These are phyloP conservation scores for Penicillium sp. DNA, from an alignment of 2,329 filamentous ascomycete genomes.

Conservation along the genomic window DNA sequence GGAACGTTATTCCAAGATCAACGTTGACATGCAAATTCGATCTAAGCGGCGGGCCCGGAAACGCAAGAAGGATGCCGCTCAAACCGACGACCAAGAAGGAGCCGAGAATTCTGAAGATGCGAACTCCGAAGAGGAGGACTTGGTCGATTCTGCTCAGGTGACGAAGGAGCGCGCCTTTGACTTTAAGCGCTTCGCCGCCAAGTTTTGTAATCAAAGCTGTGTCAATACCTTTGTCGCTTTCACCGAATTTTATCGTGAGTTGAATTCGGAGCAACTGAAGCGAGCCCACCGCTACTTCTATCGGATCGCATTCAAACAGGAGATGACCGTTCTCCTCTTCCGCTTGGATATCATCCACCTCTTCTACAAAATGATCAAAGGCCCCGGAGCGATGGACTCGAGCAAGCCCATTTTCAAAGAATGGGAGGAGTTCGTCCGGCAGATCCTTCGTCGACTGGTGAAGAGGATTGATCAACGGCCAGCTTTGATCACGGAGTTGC, in stretches of 20 bases:
- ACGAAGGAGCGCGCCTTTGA: conserved; percentile 90
- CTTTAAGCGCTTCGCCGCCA: conserved; percentile 78
- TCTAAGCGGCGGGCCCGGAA: conserved; percentile 73
- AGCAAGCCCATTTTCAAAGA: conserved; percentile 73
- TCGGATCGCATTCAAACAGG: conserved; percentile 90
- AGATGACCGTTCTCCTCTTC: conserved; percentile 85
- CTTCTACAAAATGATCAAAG: conserved; percentile 89
- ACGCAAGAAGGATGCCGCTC: conserved; percentile 63
- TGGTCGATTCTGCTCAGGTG: conserved; percentile 68
- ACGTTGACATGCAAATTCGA: conserved; percentile 88
- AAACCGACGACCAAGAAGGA: conserved; percentile 50
- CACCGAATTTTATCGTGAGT: conserved; percentile 76
- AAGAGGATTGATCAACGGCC: conserved; percentile 85
- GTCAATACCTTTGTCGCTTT: conserved; percentile 88
- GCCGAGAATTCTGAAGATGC: conserved; percentile 61
- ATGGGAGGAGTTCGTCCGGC: conserved; percentile 86
- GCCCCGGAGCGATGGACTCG: conserved; percentile 73
- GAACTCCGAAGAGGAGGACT: conserved; percentile 73
- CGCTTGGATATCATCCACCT: conserved; percentile 87
- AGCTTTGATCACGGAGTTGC: conserved; percentile 83
- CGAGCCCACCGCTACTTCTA: conserved; percentile 93
- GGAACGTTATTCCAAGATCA: conserved; percentile 92
- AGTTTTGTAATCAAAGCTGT: conserved; percentile 81
- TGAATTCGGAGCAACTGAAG: conserved; percentile 80
- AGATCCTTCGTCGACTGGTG: conserved; percentile 78